These are phyloP conservation scores for Acer yangbiense DNA, from an alignment of 345 rosid genomes.

Conservation along the genomic window DNA sequence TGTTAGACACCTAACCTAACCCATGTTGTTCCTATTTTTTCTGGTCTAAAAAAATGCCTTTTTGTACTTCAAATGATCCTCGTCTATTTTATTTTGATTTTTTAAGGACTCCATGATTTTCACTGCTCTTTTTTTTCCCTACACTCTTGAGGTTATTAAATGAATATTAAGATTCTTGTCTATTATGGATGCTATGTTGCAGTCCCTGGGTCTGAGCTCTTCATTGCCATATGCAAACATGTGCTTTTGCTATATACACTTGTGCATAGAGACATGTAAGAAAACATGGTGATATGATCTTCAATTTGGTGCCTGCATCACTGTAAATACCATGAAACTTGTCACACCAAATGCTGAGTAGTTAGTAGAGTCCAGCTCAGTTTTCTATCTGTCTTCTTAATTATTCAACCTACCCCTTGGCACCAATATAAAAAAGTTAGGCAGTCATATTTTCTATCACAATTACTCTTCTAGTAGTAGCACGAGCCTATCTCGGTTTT, in stretches of 20 bases:
- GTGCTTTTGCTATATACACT: not conserved
- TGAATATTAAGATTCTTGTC: not conserved
- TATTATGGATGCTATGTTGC: not conserved
- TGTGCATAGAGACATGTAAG: not conserved
- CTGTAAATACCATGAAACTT: not conserved
- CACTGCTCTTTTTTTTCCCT: not conserved
- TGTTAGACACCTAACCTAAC: not conserved
- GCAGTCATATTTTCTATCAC: not conserved
- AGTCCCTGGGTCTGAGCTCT: not conserved
- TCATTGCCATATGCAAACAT: not conserved
- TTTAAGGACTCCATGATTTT: too few relatives aligned
- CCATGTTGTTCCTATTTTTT: not conserved
- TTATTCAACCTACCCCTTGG: not conserved
- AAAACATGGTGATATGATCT: too few relatives aligned
- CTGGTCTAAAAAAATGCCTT: not conserved
- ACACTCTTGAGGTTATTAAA: not conserved
- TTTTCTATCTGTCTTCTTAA: not conserved
- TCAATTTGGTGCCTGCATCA: not conserved
- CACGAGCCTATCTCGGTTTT: not conserved
- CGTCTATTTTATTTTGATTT: not conserved
- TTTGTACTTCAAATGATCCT: too few relatives aligned
- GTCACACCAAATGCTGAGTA: not conserved
- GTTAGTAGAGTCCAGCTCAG: not conserved
- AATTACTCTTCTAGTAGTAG: not conserved
- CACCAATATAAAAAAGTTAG: not conserved